phyloP scores from a whole-genome alignment of 2,329 filamentous ascomycete species.

The Tolypocladium capitatum region DNA sequence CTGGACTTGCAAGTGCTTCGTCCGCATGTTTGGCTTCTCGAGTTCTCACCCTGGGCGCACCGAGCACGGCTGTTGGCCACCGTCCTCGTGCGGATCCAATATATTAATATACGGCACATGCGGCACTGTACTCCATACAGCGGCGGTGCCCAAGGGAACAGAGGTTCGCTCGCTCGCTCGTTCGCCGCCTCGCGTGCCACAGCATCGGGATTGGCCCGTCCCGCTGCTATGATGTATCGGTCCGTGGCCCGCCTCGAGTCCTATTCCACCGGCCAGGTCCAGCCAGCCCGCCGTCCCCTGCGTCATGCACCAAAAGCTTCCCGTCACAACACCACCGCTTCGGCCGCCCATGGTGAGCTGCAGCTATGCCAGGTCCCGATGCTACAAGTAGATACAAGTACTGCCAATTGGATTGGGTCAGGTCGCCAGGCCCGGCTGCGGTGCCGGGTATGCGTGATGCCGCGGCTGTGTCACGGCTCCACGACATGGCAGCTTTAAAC shows the following conservation, averaged over 20 bases:
- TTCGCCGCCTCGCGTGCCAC: not conserved
- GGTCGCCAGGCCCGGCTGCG: not conserved
- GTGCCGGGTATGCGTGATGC: not conserved
- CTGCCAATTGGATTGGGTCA: not conserved
- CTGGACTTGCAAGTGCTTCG: not conserved
- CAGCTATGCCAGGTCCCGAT: not conserved
- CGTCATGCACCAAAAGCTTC: not conserved
- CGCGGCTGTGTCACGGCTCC: not conserved
- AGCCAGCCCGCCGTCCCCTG: not conserved
- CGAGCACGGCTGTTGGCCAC: not conserved
- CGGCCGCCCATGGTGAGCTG: not conserved
- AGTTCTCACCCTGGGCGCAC: not conserved
- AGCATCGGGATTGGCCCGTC: not conserved
- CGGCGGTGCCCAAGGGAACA: not conserved
- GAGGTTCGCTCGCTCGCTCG: not conserved
- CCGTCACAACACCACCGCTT: not conserved
- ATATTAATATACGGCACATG: not conserved
- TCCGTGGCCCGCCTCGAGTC: too few species aligned
- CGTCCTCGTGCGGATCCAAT: not conserved
- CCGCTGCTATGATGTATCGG: not conserved
- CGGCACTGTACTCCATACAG: not conserved
- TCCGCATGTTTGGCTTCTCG: not conserved
- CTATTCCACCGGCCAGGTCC: not conserved
- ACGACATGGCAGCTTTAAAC: not conserved
- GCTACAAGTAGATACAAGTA: not conserved